Evolutionary conservation across 2,329 filamentous ascomycete species (phyloP).

Genomic region (Ophiostoma himal-ulmi): DNA sequence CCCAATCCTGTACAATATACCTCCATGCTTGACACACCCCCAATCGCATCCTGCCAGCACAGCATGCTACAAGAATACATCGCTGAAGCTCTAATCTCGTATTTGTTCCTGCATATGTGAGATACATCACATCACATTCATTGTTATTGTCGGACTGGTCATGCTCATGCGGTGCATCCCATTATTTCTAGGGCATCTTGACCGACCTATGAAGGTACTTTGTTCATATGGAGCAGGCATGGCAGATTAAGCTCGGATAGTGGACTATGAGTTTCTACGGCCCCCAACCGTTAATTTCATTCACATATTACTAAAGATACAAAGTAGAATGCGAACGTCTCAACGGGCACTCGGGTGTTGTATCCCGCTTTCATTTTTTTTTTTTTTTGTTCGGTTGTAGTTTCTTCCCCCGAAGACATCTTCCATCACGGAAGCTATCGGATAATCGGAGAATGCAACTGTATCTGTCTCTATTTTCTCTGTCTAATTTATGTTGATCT

Average conservation of each 20-base stretch:
- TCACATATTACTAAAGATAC: background rate
- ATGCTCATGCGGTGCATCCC: background rate
- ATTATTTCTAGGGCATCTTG: background rate
- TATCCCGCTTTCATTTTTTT: background rate
- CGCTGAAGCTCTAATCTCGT: background rate
- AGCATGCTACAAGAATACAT: background rate
- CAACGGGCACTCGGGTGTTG: background rate
- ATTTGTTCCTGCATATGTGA: slow-evolving; percentile 4
- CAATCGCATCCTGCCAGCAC: background rate
- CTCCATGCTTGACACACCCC: background rate
- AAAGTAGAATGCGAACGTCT: background rate
- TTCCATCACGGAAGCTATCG: background rate
- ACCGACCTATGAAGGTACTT: no score
- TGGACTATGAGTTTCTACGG: background rate
- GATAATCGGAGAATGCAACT: slow-evolving; percentile 2
- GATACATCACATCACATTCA: background rate
- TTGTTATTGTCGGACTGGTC: background rate
- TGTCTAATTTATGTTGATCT: background rate
- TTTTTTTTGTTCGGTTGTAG: background rate
- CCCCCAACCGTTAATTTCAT: background rate
- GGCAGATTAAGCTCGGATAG: background rate
- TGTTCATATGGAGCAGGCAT: no score
- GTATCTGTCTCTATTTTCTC: background rate
- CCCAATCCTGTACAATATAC: background rate
- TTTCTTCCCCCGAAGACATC: background rate